phyloP scores from a whole-genome alignment of 2,329 filamentous ascomycete genomes.

The Microsporum audouinii region DNA sequence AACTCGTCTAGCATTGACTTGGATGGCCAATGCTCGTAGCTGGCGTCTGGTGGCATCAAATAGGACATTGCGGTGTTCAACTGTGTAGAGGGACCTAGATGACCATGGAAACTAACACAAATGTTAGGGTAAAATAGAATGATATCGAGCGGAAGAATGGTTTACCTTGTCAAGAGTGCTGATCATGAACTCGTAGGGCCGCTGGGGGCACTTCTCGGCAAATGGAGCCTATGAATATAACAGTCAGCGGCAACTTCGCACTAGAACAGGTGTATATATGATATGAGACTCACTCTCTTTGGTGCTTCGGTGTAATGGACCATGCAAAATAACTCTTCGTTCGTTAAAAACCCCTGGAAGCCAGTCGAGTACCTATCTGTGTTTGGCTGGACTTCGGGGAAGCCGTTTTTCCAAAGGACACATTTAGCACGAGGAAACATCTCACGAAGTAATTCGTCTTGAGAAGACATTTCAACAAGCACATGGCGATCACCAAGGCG shows the following conservation, averaged over 20 bases:
- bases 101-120: constrained; percentile 40
- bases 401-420: constrained; percentile 34
- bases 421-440: constrained; percentile 44
- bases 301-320: constrained; percentile 40
- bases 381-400: constrained; percentile 25
- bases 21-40: constrained; percentile 53
- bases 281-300: constrained; percentile 34
- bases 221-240: constrained; percentile 36
- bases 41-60: constrained; percentile 33
- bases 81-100: constrained; percentile 33
- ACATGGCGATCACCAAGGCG: constrained; percentile 40
- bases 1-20: constrained; percentile 37
- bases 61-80: constrained; percentile 37
- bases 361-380: constrained; percentile 37
- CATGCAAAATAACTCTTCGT: constrained; percentile 39
- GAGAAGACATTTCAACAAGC: constrained; percentile 35
- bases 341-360: constrained; percentile 41
- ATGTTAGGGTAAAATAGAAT: neutral
- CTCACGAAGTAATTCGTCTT: constrained; percentile 40
- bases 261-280: neutral
- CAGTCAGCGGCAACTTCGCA: neutral
- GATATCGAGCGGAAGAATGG: neutral
- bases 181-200: constrained; percentile 43
- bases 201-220: constrained; percentile 39
- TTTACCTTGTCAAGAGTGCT: constrained; percentile 41